Base-by-base conservation (phyloP, 768 basidiomycete genomes). In the Brasilioporus rufonigricans region DNA sequence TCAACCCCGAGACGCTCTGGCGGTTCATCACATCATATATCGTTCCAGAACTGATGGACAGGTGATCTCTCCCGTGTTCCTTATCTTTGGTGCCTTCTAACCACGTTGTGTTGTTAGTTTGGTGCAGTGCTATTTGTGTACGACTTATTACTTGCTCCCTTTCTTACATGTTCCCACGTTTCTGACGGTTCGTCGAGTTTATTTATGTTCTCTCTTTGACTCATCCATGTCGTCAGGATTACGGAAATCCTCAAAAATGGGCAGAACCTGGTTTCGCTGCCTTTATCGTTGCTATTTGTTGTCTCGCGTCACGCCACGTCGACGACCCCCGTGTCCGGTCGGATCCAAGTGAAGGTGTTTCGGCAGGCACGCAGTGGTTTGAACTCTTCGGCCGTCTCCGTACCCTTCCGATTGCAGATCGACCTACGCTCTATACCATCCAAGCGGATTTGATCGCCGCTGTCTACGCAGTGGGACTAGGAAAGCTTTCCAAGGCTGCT, bases 221-320 rank as follows among this genome's bases (percentile, higher is more conserved):
- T 61, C 61, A 66, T 50, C 33, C 50, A 13, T 52, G 35, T 43
- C 48, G 52, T 2, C 59, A 91, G 87, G 93, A 97, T 71, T 97
- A 97, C 67, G 91, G 91, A 39, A 91, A 93, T 60, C 94, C 94
- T 48, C 83, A 84, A 71, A 94, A 94, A 77, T 96, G 94, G 93
- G 91, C 87, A 47, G 93, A 95, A 71, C 91, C 94, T 9, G 94
- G 94, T 10, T 97, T 97, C 65, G 92, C 90, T 38, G 86, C 93
- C 11, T 94, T 95, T 67, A 91, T 96, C 57, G 91, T 96, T n/a
- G 83, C 93, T 1, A 79, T 95, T 32, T 96, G 93, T 66, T 95
- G 93, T 60, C 79, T 97, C 6, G 87, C 93, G 0, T 95, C 93
- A 4, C 81, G 94, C 39, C 94, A 97, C 69, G 88, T 94, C 59